Base-by-base conservation (phyloP, 768 basidiomycete genomes). In the Podaxis sp. region DNA sequence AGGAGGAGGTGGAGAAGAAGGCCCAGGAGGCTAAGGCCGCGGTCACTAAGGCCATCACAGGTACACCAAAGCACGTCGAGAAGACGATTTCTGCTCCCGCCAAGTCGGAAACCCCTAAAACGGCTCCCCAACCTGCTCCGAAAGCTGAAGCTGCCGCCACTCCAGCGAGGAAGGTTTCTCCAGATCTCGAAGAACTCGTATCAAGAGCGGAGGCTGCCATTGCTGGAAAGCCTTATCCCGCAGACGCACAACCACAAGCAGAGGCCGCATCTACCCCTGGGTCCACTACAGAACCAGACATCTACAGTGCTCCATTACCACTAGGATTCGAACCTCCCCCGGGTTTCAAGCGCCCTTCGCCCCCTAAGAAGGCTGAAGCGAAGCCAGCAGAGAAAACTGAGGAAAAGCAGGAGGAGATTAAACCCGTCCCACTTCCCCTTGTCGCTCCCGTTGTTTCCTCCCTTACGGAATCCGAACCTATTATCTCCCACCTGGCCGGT, bases 281-380 rank as follows among this genome's bases (percentile, higher is more conserved):
- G 17, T 65, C 73, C 10, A 64, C 73, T 28, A 66, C 72, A 15
- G 72, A 73, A n/a, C 76, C 77, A 30, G 76, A 77, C 50, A 77
- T 90, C 20, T 96, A 96, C 71, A 75, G 77, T 50, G 82, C 76
- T 17, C 88, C 89, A 5, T 80, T 99, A 24, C 97, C 96, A n/a
- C 76, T 99, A 56, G 96, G 95, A 12, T 93, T 92, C 72, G 95
- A 98, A 74, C 93, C 90, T 10, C 96, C 96, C 37, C 93, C 93
- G 24, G 96, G 96, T 20, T 98, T 87, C 73, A 79, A 82, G 60
- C 82, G 87, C 41, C 87, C 91, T 12, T 66, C 77, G 22, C 80
- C 86, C 20, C 76, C 82, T 33, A 85, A 86, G 70, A 74, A 63
- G 46, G 46, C 38, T 30, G 51, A 57, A 36, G 48, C 66, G 48